Conservation (phyloP, 768 basidiomycete species). For the Rhodotorula toruloides region DNA sequence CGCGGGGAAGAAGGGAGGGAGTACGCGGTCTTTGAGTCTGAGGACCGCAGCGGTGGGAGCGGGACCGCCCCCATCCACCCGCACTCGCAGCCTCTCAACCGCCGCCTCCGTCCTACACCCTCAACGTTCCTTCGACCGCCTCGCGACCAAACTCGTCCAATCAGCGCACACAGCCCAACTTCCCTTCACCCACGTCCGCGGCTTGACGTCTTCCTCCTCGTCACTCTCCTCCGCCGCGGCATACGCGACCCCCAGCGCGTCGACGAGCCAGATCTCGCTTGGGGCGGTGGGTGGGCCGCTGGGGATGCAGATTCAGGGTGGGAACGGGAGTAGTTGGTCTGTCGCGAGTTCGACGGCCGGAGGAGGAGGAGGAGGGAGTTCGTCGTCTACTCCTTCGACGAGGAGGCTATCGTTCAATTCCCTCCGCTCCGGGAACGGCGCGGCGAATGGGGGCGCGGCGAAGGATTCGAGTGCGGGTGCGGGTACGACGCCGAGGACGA, state of each 20-base stretch:
- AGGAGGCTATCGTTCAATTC: too few relatives aligned
- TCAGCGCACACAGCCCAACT: conserved; percentile 44
- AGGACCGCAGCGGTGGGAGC: too few relatives aligned
- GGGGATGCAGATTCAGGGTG: too few relatives aligned
- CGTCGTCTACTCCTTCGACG: too few relatives aligned
- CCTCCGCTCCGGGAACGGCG: background rate
- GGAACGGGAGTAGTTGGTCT: too few relatives aligned
- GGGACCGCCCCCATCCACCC: too few relatives aligned
- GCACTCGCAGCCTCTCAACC: background rate
- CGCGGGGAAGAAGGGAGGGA: too few relatives aligned
- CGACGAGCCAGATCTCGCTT: conserved; percentile 52
- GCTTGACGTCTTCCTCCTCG: conserved; percentile 46
- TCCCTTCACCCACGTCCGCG: conserved; percentile 40
- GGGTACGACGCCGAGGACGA: conserved; percentile 9
- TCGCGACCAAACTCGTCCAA: conserved; percentile 52
- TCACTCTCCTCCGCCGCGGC: conserved; percentile 42
- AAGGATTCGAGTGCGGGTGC: background rate
- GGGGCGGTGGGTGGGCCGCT: too few relatives aligned
- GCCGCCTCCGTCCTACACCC: conserved; percentile 50
- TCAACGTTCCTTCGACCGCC: conserved; percentile 73
- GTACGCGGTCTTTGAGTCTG: too few relatives aligned
- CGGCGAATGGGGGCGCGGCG: background rate
- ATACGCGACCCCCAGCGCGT: conserved; percentile 50
- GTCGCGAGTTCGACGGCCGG: too few relatives aligned
- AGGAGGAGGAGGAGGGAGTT: too few relatives aligned